These are phyloP conservation scores for Erysimum cheiri DNA, from an alignment of 441 rosid species.

Conservation along the genomic window DNA sequence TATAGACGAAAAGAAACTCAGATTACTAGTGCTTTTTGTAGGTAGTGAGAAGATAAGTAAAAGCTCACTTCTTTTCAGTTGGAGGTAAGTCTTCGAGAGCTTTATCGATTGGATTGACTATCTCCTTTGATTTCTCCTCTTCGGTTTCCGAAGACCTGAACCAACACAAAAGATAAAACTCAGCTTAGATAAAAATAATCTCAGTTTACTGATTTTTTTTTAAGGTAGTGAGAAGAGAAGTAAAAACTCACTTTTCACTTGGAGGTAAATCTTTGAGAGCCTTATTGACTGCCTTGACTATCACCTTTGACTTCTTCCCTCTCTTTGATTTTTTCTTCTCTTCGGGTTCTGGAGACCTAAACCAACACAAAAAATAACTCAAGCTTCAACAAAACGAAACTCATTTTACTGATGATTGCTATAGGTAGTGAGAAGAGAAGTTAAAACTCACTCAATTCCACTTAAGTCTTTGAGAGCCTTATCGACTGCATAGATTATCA, in stretches of 20 bases:
- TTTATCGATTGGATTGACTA: neutral
- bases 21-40: neutral
- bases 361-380: neutral
- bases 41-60: neutral
- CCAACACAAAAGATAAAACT: neutral
- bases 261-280: neutral
- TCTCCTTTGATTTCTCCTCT: neutral
- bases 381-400: neutral
- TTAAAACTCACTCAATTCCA: neutral
- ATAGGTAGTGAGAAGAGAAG: neutral
- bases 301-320: neutral
- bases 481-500: slow-evolving; percentile 30
- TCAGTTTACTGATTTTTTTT: neutral
- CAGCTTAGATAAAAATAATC: neutral
- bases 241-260: neutral
- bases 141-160: neutral
- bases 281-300: neutral
- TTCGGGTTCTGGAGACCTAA: slow-evolving; percentile 16
- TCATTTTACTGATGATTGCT: neutral
- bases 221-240: slow-evolving; percentile 15
- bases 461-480: neutral
- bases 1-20: neutral
- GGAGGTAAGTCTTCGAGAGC: neutral
- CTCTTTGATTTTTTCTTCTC: neutral
- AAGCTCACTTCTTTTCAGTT: neutral